Conservation (phyloP, 768 basidiomycete genomes). For the Pleurotus eryngii region DNA sequence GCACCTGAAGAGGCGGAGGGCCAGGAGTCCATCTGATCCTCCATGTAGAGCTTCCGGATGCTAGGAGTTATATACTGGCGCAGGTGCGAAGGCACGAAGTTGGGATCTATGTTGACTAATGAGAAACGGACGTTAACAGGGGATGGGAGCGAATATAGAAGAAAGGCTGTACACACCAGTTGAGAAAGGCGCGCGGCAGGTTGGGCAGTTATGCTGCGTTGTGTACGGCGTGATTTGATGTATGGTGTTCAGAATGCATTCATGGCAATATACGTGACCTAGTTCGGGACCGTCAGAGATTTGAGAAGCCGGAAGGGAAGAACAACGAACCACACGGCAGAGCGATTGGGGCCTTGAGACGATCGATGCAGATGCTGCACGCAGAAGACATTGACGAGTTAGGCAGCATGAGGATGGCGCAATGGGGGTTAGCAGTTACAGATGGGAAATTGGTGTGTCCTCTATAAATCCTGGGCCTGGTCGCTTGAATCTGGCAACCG, state of each 20-base stretch:
- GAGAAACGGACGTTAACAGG: not conserved
- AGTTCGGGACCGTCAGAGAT: not conserved
- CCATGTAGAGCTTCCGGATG: constrained; percentile 55
- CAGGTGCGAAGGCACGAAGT: constrained; percentile 52
- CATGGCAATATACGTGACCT: constrained; percentile 68
- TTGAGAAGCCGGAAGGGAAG: not conserved
- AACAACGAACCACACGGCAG: constrained; percentile 58
- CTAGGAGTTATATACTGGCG: constrained; percentile 55
- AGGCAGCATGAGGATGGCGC: not conserved
- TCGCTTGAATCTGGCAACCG: constrained; percentile 7
- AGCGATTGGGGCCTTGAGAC: constrained; percentile 50
- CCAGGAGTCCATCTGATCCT: constrained; percentile 24
- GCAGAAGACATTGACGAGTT: constrained; percentile 19
- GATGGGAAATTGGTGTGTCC: not conserved
- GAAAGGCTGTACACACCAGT: constrained; percentile 39
- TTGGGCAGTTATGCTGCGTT: constrained; percentile 52
- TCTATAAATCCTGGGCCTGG: not conserved
- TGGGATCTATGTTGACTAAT: constrained; percentile 45
- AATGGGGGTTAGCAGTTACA: not conserved
- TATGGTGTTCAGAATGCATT: constrained; percentile 51
- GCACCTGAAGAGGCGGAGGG: constrained; percentile 12
- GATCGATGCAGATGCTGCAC: constrained; percentile 62
- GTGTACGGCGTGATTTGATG: constrained; percentile 44
- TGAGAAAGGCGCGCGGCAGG: constrained; percentile 52
- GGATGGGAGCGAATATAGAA: not conserved